Evolutionary conservation across 2,329 filamentous ascomycete species (phyloP).

Genomic region (Arachnomyces sp.): DNA sequence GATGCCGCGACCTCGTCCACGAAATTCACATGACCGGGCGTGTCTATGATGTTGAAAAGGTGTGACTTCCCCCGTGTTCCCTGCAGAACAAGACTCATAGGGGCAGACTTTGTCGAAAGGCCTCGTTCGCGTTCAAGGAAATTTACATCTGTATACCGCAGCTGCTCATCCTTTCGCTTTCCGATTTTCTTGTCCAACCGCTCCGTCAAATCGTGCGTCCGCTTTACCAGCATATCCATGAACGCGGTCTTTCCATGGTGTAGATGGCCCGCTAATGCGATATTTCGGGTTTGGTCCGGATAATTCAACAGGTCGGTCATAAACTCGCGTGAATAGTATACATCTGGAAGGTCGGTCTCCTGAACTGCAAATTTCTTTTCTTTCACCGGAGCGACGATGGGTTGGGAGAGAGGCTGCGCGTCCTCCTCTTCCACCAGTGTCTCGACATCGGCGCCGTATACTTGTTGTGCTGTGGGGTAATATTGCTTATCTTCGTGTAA

Average conservation of each 20-base stretch:
- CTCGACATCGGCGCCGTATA: constrained; percentile 91
- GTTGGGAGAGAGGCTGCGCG: constrained; percentile 82
- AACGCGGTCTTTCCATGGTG: constrained; percentile 98
- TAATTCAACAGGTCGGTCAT: constrained; percentile 96
- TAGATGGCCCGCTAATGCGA: constrained; percentile 84
- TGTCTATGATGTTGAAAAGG: constrained; percentile 89
- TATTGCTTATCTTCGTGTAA: constrained; percentile 99
- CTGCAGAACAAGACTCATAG: constrained; percentile 88
- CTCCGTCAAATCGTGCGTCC: constrained; percentile 82
- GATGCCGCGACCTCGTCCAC: constrained; percentile 92
- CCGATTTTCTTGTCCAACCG: constrained; percentile 74
- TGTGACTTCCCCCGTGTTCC: constrained; percentile 90
- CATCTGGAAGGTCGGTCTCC: constrained; percentile 80
- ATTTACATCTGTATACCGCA: constrained; percentile 91
- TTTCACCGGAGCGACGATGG: constrained; percentile 87
- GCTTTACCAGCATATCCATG: constrained; percentile 94
- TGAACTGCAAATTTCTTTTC: constrained; percentile 95
- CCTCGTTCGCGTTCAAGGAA: constrained; percentile 82
- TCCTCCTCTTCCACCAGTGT: constrained; percentile 96
- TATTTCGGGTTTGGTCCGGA: constrained; percentile 86
- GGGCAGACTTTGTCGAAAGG: constrained; percentile 82
- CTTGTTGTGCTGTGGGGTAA: constrained; percentile 93
- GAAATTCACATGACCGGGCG: constrained; percentile 96
- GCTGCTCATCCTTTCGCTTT: constrained; percentile 75
- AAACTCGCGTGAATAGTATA: constrained; percentile 81